Evolutionary conservation across 805 yeast species (phyloP).

Genomic region (Kazachstania kunashirensis): DNA sequence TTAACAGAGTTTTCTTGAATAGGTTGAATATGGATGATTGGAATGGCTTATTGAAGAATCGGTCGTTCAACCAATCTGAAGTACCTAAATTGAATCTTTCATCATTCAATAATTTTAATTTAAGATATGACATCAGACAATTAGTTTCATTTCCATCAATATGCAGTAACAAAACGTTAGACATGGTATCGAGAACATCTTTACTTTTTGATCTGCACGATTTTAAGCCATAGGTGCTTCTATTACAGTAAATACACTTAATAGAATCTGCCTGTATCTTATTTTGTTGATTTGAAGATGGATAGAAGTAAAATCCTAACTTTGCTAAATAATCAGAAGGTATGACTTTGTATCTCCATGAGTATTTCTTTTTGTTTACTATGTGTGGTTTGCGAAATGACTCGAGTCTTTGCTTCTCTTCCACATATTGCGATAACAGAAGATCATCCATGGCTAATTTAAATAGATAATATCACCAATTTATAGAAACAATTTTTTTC

Average conservation of each 20-base stretch:
- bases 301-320: constrained; percentile 23
- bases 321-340: constrained; percentile 21
- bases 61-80: constrained; percentile 17
- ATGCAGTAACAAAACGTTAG: constrained; percentile 20
- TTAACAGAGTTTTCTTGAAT: constrained; percentile 3
- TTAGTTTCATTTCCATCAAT: constrained; percentile 5
- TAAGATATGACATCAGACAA: constrained; percentile 15
- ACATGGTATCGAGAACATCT: constrained; percentile 17
- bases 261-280: constrained; percentile 17
- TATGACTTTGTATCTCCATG: constrained; percentile 27
- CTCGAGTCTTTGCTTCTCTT: not conserved
- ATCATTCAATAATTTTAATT: constrained; percentile 20
- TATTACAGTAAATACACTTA: constrained; percentile 19
- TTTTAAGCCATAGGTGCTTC: constrained; percentile 12
- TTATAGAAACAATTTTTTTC: too few relatives aligned
- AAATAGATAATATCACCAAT: too few relatives aligned
- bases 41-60: constrained; percentile 16
- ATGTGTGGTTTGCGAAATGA: constrained; percentile 1
- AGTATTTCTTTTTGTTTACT: constrained; percentile 12
- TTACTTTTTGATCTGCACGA: constrained; percentile 21
- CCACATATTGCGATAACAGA: too few relatives aligned
- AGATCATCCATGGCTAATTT: too few relatives aligned
- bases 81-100: constrained; percentile 8
- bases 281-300: constrained; percentile 9
- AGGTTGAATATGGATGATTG: constrained; percentile 6